A percentile compares a stretch with the other conserved stretches of the same genome.
Conservation (phyloP, 202 grass and related monocot genomes). For the Setaria viridis region DNA sequence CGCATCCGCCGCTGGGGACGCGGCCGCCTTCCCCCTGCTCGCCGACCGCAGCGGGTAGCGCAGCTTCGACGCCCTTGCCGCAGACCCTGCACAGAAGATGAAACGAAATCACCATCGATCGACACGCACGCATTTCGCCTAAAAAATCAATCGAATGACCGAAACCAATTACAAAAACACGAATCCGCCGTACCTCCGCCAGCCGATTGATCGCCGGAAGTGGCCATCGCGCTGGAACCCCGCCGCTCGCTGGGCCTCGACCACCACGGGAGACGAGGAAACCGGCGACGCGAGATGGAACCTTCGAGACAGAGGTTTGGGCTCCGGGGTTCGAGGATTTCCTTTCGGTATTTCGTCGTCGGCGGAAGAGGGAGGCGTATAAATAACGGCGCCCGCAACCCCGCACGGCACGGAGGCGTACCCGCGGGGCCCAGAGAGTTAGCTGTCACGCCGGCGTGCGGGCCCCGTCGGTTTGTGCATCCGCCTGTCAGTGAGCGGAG, state of each 20-base stretch:
- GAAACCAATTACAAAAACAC: background rate
- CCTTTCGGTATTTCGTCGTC: background rate
- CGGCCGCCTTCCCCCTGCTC: slow-evolving; percentile 46
- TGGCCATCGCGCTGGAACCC: slow-evolving; percentile 33
- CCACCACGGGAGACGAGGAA: background rate
- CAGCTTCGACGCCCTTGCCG: slow-evolving; percentile 60
- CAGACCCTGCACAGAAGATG: slow-evolving; percentile 30
- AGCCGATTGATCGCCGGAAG: slow-evolving; percentile 51
- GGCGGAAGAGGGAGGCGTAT: slow-evolving; percentile 6
- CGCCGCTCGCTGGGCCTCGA: background rate
- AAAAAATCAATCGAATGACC: background rate
- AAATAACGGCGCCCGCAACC: slow-evolving; percentile 30
- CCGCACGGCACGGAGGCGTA: background rate
- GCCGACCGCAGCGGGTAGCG: slow-evolving; percentile 73
- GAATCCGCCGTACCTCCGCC: slow-evolving; percentile 1
- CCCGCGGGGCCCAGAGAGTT: background rate
- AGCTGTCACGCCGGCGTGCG: background rate
- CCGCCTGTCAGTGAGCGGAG: background rate
- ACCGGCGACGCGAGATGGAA: background rate
- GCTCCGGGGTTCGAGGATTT: background rate
- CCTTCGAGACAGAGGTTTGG: background rate
- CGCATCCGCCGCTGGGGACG: slow-evolving; percentile 3
- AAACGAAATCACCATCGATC: slow-evolving; percentile 17
- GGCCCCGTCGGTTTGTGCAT: rapidly evolving
- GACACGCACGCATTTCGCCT: background rate